Percentiles rank a stretch among this genome's conserved stretches.
Evolutionary conservation across 495 filamentous ascomycete species (phyloP).

Genomic region (Aspergillus diversus): DNA sequence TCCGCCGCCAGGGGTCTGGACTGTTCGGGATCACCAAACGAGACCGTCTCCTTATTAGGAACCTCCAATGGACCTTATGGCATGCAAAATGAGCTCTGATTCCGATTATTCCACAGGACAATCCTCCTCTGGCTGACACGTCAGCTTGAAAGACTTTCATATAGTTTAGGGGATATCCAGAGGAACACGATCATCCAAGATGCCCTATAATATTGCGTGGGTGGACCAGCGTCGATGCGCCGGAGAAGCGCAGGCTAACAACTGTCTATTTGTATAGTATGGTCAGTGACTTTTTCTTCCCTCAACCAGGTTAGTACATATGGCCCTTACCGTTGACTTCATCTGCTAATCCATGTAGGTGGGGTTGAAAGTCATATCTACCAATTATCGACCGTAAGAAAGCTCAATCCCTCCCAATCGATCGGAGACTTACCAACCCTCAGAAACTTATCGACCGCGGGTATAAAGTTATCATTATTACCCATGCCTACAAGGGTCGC

Average conservation of each 20-base stretch:
- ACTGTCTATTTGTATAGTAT: slow-evolving; percentile 56
- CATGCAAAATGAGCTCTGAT: slow-evolving; percentile 14
- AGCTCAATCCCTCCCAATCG: neutral
- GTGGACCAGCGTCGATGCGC: slow-evolving; percentile 27
- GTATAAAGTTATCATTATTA: slow-evolving; percentile 97
- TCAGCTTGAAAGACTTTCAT: slow-evolving; percentile 1
- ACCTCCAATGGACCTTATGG: slow-evolving; percentile 1
- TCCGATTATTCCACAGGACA: neutral
- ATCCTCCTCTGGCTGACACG: slow-evolving; percentile 1
- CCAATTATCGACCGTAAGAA: slow-evolving; percentile 75
- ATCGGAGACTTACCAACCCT: slow-evolving; percentile 21
- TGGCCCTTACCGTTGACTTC: too few relatives aligned
- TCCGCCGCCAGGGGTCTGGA: slow-evolving; percentile 28
- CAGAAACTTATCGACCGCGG: slow-evolving; percentile 92
- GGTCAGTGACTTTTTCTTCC: slow-evolving; percentile 99
- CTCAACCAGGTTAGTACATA: slow-evolving; percentile 71
- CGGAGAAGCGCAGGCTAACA: slow-evolving; percentile 15
- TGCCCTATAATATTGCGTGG: slow-evolving; percentile 77
- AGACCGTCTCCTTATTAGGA: slow-evolving; percentile 16
- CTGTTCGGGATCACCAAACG: slow-evolving; percentile 19
- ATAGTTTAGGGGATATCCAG: slow-evolving; percentile 10
- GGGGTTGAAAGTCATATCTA: slow-evolving; percentile 98
- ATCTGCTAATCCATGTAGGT: slow-evolving; percentile 48
- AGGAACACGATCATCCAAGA: slow-evolving; percentile 34
- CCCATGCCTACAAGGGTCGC: slow-evolving; percentile 90